Evolutionary conservation across 768 basidiomycete genomes (phyloP).

Genomic region (Thelephora ganbajun): DNA sequence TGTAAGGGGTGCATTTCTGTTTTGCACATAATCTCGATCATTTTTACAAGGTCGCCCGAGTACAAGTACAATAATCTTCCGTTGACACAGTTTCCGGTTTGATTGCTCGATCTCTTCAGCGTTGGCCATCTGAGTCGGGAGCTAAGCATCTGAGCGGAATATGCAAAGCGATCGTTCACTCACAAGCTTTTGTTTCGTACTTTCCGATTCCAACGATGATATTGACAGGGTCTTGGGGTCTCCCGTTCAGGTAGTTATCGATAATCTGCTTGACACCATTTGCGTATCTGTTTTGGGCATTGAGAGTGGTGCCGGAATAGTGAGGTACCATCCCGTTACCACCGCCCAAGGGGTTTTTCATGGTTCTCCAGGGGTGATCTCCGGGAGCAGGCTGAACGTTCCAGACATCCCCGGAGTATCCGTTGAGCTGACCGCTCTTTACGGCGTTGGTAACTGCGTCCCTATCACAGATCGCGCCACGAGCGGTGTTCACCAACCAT

Average conservation of each 20-base stretch:
- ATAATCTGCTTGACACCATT: constrained; percentile 56
- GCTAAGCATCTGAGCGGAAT: not conserved
- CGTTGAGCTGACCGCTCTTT: constrained; percentile 60
- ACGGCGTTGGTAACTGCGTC: constrained; percentile 69
- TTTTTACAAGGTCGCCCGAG: too few relatives aligned
- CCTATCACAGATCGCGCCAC: constrained; percentile 82
- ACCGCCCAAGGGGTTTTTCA: constrained; percentile 67
- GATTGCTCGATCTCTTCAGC: not conserved
- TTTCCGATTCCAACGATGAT: constrained; percentile 56
- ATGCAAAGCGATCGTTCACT: constrained; percentile 11
- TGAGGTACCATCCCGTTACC: constrained; percentile 89
- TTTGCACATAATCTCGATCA: too few relatives aligned
- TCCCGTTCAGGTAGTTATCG: constrained; percentile 48
- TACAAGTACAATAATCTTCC: too few relatives aligned
- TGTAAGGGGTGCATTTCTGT: too few relatives aligned
- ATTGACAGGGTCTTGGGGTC: constrained; percentile 64
- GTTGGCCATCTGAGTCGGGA: not conserved
- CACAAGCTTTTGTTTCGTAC: constrained; percentile 17
- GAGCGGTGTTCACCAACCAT: constrained; percentile 76
- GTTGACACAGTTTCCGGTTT: too few relatives aligned
- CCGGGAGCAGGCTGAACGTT: constrained; percentile 76
- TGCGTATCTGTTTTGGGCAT: constrained; percentile 82
- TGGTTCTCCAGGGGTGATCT: constrained; percentile 77
- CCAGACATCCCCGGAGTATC: constrained; percentile 57
- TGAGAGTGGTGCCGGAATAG: constrained; percentile 81